These are phyloP conservation scores for Flaveria bidentis DNA, from an alignment of 129 eudicot genomes.

Conservation along the genomic window DNA sequence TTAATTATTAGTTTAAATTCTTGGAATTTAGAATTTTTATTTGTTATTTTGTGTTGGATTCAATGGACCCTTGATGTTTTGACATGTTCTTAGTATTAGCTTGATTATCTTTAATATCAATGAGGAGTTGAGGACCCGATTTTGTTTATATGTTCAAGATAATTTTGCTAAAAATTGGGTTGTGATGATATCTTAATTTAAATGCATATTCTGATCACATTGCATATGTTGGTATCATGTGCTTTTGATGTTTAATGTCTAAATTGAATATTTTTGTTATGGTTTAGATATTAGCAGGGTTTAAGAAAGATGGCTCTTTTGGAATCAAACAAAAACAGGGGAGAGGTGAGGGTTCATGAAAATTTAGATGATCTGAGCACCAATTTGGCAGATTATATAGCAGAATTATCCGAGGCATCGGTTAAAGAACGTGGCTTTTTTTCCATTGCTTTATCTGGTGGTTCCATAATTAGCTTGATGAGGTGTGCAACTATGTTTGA, in stretches of 20 bases:
- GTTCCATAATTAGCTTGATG: slow-evolving; percentile 79
- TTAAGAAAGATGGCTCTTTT: slow-evolving; percentile 57
- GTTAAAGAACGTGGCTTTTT: slow-evolving; percentile 90
- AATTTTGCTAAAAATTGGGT: not conserved
- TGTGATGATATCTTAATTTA: not conserved
- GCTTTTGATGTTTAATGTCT: slow-evolving; percentile 9
- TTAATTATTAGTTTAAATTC: too few relatives aligned
- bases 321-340: slow-evolving; percentile 55
- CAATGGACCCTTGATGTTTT: slow-evolving; percentile 10
- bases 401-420: slow-evolving; percentile 72
- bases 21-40: slow-evolving; percentile 17
- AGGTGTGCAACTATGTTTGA: slow-evolving; percentile 38
- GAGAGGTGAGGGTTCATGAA: slow-evolving; percentile 68
- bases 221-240: slow-evolving; percentile 18
- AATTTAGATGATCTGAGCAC: slow-evolving; percentile 76
- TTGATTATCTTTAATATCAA: slow-evolving; percentile 2
- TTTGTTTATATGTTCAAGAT: slow-evolving; percentile 18
- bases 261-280: not conserved
- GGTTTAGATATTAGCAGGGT: slow-evolving; percentile 22
- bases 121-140: not conserved
- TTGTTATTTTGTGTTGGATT: slow-evolving; percentile 28
- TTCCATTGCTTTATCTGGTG: slow-evolving; percentile 88
- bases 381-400: slow-evolving; percentile 81
- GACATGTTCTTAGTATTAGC: slow-evolving; percentile 17
- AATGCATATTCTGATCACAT: slow-evolving; percentile 24